These are phyloP conservation scores for Pneumocystis sp. DNA, from an alignment of 1,139 yeast genomes.

Conservation along the genomic window DNA sequence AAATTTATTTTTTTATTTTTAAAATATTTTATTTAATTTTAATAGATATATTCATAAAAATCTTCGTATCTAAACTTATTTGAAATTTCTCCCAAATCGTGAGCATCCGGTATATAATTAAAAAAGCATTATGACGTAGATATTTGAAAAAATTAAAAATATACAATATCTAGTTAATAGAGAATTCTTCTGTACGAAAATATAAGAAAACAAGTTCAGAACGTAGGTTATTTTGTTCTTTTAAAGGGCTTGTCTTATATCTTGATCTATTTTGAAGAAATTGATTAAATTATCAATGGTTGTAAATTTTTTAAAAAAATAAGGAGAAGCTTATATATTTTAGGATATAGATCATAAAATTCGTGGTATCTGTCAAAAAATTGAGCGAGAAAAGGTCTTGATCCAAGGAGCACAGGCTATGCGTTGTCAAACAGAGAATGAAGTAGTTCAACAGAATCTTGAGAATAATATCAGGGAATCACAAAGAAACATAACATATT, in stretches of 20 bases:
- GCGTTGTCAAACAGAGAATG: slow-evolving; percentile 61
- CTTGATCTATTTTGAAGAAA: neutral
- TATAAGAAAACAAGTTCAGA: neutral
- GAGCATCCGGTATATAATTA: neutral
- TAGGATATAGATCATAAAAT: slow-evolving; percentile 18
- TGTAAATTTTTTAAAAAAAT: neutral
- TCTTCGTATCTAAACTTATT: neutral
- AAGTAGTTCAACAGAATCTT: slow-evolving; percentile 77
- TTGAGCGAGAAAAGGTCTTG: slow-evolving; percentile 74
- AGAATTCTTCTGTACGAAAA: neutral
- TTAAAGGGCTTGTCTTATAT: neutral
- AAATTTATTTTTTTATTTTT: neutral
- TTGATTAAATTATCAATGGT: neutral
- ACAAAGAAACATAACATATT: slow-evolving; percentile 74
- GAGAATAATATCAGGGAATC: slow-evolving; percentile 84
- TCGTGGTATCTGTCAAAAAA: slow-evolving; percentile 60
- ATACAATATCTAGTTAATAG: neutral
- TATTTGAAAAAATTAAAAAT: neutral
- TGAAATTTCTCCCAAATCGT: neutral
- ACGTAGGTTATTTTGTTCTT: neutral
- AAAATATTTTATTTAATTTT: neutral
- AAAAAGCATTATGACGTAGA: neutral
- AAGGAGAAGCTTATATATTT: neutral
- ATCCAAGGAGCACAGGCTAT: slow-evolving; percentile 75
- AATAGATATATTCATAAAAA: neutral